Evolutionary conservation across 164 flowering plant species (phyloP), one percentile per base, ranked within the genome.

Genomic region (Chimonanthus praecox): DNA sequence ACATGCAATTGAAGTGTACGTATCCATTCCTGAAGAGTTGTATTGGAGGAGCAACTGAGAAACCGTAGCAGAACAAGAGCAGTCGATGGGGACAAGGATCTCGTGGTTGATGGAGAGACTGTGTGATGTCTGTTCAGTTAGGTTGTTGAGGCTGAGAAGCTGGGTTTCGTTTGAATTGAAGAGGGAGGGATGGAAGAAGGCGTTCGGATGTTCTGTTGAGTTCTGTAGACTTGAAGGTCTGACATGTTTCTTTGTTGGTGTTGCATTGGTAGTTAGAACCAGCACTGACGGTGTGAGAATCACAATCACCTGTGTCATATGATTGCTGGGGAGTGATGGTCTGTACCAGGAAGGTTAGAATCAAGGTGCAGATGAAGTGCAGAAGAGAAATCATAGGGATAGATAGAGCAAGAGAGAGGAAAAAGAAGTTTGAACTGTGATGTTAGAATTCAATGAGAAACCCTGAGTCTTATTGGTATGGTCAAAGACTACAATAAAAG

Each of bases 171-270:
- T 71, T 49, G n/a, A 47, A 2, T 77, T 68, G 78, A 87, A 85
- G 76, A 87, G 81, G 33, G 68, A 72, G 13, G 85, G 18, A 85
- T 79, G 64, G 78, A 64, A n/a, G 84, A 73, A 3, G 85, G 64
- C 4, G 76, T 75, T 67, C 71, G 74, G 67, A 64, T 78, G 6
- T 71, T 62, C 5, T 50, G n/a, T 46, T 81, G 84, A 3, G 82
- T 81, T 77, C 88, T 80, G 81, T 84, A 87, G n/a, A 84, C 74
- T n/a, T 72, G 75, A 43, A 87, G 63, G 88, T 73, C 11, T 74
- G 13, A 71, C 90, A 85, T 62, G 76, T 69, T 3, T 69, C 21
- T 62, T 4, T 60, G 18, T 68, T 45, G n/a, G 64, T 50, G 49
- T 66, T 75, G 78, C 88, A 83, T 46, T 64, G 76, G 76, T 84